Evolutionary conservation across 768 basidiomycete genomes (phyloP), one percentile per base, ranked within the genome.

Genomic region (Lepiota subincarnata): DNA sequence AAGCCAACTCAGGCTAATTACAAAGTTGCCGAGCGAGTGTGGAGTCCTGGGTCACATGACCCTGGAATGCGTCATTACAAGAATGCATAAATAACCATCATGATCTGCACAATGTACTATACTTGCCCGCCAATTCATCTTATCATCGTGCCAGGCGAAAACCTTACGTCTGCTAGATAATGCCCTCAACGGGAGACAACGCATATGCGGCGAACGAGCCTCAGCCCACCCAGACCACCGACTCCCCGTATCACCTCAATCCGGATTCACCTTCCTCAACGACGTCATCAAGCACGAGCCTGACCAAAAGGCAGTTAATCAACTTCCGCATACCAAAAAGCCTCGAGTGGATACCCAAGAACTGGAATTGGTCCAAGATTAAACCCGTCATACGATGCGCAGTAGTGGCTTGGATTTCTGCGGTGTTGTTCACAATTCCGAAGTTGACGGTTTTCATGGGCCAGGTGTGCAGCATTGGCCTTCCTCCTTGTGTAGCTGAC

Each of bases 301-400:
- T 14, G 12, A 48, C n/a, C 7, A 20, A n/a, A 6, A 39, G 12
- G n/a, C 34, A 34, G 37, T 10, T 11, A 4, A 38, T 19, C 13
- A 26, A 44, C 22, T 18, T 50, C 22, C 37, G 18, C 11, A 22
- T 54, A 5, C 51, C 52, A 22, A 19, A 24, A 12, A 37, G 42
- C 19, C 49, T 63, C 22, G 62, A 66, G 28, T 89, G 87, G 87
- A 77, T 87, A 18, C 71, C 74, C 1, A 69, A 66, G 13, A 87
- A 84, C 54, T 77, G 71, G 65, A 79, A 68, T 0, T 83, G 79
- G 77, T 67, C 78, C 14, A 83, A 80, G 59, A 55, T 83, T 59
- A 86, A 85, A 66, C 82, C 84, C 2, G 79, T 76, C 8, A 68
- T 89, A 36, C 80, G 88, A 50, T 80, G 80, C 57, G 78, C 84